Base-by-base conservation (phyloP, 495 filamentous ascomycete species). In the Emericellopsis terricola region DNA sequence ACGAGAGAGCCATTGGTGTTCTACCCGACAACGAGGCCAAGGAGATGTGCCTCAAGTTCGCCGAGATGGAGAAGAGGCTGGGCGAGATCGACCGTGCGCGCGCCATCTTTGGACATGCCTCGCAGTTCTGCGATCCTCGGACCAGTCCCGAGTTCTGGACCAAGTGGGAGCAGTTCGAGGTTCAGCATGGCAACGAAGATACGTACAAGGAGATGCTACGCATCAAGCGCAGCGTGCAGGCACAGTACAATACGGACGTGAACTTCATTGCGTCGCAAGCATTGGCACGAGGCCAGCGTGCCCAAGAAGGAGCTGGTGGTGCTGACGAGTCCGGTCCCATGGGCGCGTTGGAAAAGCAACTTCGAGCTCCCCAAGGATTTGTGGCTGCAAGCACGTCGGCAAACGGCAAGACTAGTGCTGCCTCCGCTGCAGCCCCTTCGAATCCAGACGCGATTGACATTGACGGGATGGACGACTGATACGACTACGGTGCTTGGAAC, bases 171-270 rank as follows among this genome's bases (percentile, higher is more conserved):
- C 60, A 69, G 33, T 99, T 99, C 55, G 89, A 99, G 54, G 83
- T 94, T 2, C 74, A 85, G 51, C 89, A 96, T 51, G 89, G 89
- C 34, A 99, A 99, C 54, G 91, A 99, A 48, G 89, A 99, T 52
- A 99, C 89, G 6, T 99, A 89, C 64, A 94, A 93, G 61, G 89
- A 96, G 53, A 99, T 99, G 89, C 64, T 96, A 28, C 76, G 87
- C 16, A 82, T 96, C 62, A 99, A 94, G 68, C 62, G 89, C 47
- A 93, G 85, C 60, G 89, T 96, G 4, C 85, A 94, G 54, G 86
- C 89, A 33, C 80, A 94, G 62, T 96, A 86, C 61, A 94, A 94
- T 45, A 99, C 91, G 20, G 91, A 99, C 51, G 87, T 99, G 62
- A 93, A 82, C 50, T 96, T 94, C 48, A 94, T 97, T 52, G 91